Evolutionary conservation across 2,329 filamentous ascomycete genomes (phyloP).

Genomic region (Fusarium udum): DNA sequence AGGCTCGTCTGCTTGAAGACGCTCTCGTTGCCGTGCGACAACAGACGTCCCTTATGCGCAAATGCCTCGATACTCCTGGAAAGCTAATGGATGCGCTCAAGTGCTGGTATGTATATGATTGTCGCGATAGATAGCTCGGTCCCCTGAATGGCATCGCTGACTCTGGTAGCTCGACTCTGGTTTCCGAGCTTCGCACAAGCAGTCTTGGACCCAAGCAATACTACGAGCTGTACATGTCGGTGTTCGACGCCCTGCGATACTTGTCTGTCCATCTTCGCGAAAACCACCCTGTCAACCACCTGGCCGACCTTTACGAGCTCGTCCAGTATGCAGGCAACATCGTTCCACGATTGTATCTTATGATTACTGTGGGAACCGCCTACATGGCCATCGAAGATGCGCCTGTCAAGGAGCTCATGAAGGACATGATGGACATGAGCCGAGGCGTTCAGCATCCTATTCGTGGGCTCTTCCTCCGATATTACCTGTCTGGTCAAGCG

Average conservation of each 20-base stretch:
- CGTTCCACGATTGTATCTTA: conserved; percentile 93
- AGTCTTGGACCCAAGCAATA: conserved; percentile 99
- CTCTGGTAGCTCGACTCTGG: conserved; percentile 82
- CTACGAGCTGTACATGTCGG: conserved; percentile 99
- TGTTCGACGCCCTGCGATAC: conserved; percentile 97
- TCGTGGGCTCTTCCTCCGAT: conserved; percentile 91
- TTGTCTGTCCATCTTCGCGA: conserved; percentile 96
- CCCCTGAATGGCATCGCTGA: conserved; percentile 24
- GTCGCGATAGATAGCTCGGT: neutral
- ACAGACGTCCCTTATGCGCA: conserved; percentile 96
- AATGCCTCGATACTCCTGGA: conserved; percentile 94
- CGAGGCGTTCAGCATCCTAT: conserved; percentile 97
- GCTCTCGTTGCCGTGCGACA: conserved; percentile 95
- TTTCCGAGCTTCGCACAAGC: conserved; percentile 97
- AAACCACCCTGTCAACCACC: conserved; percentile 96
- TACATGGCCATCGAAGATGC: conserved; percentile 99
- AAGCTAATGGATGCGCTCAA: conserved; percentile 99
- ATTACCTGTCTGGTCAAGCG: conserved; percentile 95
- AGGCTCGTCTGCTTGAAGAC: conserved; percentile 95
- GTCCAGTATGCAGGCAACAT: conserved; percentile 99
- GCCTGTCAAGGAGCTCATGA: conserved; percentile 99
- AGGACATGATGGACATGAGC: conserved; percentile 99
- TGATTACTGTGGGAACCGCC: conserved; percentile 98
- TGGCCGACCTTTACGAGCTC: conserved; percentile 96
- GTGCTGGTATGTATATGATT: conserved; percentile 80